Conservation (phyloP, 345 rosid genomes). For the Ricinus communis region DNA sequence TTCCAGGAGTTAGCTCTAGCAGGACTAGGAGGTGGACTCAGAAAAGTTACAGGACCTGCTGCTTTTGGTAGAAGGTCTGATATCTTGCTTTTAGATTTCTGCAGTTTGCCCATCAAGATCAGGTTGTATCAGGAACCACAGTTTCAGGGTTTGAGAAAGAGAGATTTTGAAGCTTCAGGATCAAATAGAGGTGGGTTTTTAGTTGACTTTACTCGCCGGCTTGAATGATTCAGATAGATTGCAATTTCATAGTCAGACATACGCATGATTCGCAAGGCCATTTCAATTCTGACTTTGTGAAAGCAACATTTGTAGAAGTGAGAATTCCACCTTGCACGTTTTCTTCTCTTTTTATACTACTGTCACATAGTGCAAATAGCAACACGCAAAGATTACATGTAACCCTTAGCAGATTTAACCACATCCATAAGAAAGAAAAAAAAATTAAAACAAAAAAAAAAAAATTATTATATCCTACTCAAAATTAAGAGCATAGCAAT, state of each 20-base stretch:
- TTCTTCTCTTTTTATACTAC: background rate
- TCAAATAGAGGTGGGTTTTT: background rate
- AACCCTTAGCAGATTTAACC: too few relatives aligned
- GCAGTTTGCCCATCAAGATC: slow-evolving; percentile 15
- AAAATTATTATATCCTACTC: too few relatives aligned
- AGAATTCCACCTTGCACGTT: background rate
- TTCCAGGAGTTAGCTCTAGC: background rate
- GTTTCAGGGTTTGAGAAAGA: background rate
- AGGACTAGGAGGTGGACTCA: slow-evolving; percentile 38
- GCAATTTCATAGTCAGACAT: background rate
- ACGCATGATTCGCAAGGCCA: background rate
- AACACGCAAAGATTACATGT: too few relatives aligned
- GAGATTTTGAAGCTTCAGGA: background rate
- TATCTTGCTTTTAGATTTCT: slow-evolving; percentile 9
- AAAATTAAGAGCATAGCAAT: too few relatives aligned
- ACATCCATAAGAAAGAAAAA: too few relatives aligned
- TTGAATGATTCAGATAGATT: background rate
- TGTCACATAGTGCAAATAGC: too few relatives aligned
- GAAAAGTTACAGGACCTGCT: slow-evolving; percentile 23
- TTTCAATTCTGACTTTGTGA: background rate
- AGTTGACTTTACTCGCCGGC: slow-evolving; percentile 20
- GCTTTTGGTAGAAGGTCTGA: slow-evolving; percentile 23
- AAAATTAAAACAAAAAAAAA: too few relatives aligned
- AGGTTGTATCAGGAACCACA: background rate
- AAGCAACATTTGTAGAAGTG: background rate